phyloP scores from a whole-genome alignment of 139 green algal species.

The Dunaliella primolecta region DNA sequence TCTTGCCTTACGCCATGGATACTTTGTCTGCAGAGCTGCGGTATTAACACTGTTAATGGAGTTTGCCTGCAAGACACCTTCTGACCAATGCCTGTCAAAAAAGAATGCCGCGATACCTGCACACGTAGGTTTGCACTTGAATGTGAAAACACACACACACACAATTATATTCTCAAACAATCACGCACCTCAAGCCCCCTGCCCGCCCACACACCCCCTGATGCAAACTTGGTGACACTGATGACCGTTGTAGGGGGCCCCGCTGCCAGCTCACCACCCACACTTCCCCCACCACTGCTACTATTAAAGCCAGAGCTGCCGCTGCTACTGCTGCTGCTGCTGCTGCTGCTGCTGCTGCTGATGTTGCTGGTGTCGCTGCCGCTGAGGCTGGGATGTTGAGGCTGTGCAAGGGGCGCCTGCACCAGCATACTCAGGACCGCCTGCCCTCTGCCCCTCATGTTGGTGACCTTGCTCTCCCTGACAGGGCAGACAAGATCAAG shows the following conservation, averaged over 20 bases:
- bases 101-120: too few species aligned
- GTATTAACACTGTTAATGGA: too few species aligned
- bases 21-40: too few species aligned
- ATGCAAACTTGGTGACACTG: not conserved
- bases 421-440: not conserved
- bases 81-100: too few species aligned
- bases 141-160: not conserved
- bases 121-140: too few species aligned
- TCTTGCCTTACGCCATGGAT: too few species aligned
- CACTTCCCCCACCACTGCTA: too few species aligned
- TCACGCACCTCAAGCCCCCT: not conserved
- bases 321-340: not conserved
- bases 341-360: not conserved
- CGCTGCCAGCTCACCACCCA: not conserved
- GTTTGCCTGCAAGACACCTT: too few species aligned
- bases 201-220: not conserved
- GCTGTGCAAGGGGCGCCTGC: not conserved
- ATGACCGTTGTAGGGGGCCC: not conserved
- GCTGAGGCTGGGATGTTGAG: not conserved
- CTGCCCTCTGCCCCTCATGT: not conserved
- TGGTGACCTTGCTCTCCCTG: not conserved
- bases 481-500: too few species aligned
- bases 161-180: not conserved
- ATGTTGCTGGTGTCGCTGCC: not conserved
- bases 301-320: too few species aligned